Conservation (phyloP, 345 rosid species). For the Acer saccharum region DNA sequence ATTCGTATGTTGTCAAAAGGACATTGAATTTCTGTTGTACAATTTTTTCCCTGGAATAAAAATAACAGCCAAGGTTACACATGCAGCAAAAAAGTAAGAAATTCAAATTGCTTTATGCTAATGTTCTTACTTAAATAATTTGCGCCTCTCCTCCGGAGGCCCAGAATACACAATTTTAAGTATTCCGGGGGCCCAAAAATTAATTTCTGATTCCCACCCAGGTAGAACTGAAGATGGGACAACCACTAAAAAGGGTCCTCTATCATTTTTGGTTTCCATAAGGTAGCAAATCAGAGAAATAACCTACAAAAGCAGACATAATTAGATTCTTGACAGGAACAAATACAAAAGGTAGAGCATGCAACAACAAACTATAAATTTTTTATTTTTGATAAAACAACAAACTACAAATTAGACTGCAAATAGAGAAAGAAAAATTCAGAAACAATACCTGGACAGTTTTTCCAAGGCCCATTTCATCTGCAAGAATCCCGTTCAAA, state of each 20-base stretch:
- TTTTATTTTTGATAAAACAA: not conserved
- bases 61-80: constrained; percentile 23
- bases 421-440: constrained; percentile 5
- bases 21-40: constrained; percentile 89
- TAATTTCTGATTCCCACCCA: constrained; percentile 87
- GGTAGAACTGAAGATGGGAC: constrained; percentile 93
- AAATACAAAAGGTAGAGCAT: constrained; percentile 3
- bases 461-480: constrained; percentile 99
- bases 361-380: constrained; percentile 13
- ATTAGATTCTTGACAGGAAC: constrained; percentile 14
- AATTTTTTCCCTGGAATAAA: constrained; percentile 76
- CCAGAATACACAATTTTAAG: constrained; percentile 80
- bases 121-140: constrained; percentile 72
- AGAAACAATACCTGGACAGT: constrained; percentile 74
- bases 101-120: constrained; percentile 5
- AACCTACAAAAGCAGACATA: constrained; percentile 44
- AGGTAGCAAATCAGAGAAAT: constrained; percentile 81
- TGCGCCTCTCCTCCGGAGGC: constrained; percentile 90
- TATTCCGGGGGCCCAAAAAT: constrained; percentile 82
- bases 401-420: constrained; percentile 11
- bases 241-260: constrained; percentile 93
- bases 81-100: constrained; percentile 10
- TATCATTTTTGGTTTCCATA: constrained; percentile 88
- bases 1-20: constrained; percentile 89
- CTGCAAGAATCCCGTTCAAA: constrained; percentile 92